Conservation (phyloP, 1,284 basidiomycete genomes). For the Ceratobasidium papillatum region DNA sequence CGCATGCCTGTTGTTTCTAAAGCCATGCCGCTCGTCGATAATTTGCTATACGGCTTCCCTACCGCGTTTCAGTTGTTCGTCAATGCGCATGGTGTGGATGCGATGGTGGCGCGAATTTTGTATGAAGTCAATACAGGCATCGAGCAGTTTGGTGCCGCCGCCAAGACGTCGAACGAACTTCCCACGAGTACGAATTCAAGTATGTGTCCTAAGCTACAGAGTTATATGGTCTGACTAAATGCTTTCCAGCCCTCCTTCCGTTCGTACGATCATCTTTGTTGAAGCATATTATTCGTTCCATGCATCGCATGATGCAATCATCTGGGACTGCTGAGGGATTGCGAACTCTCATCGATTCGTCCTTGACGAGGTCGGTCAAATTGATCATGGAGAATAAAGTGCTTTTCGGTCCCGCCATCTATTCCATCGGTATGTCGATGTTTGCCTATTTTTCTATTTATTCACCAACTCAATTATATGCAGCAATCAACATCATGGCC, state of each 20-base stretch:
- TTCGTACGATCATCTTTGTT: constrained; percentile 62
- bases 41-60: constrained; percentile 87
- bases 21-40: constrained; percentile 92
- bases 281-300: constrained; percentile 91
- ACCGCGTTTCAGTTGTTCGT: constrained; percentile 91
- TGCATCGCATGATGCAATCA: constrained; percentile 96
- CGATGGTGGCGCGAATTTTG: constrained; percentile 86
- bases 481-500: constrained; percentile 96
- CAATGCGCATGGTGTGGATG: constrained; percentile 84
- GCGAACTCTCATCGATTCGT: constrained; percentile 92
- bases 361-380: constrained; percentile 86
- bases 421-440: constrained; percentile 72
- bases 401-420: constrained; percentile 87
- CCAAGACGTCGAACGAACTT: constrained; percentile 60
- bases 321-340: constrained; percentile 94
- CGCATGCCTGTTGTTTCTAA: constrained; percentile 76
- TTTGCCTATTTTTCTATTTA: not conserved
- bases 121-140: constrained; percentile 77
- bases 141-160: constrained; percentile 60
- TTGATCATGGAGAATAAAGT: constrained; percentile 84
- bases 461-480: constrained; percentile 7
- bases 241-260: constrained; percentile 46
- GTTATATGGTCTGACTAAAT: constrained; percentile 8
- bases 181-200: constrained; percentile 59
- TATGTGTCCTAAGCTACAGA: constrained; percentile 48